These are phyloP conservation scores for Artemisia annua DNA, from an alignment of 129 eudicot species.

Conservation along the genomic window DNA sequence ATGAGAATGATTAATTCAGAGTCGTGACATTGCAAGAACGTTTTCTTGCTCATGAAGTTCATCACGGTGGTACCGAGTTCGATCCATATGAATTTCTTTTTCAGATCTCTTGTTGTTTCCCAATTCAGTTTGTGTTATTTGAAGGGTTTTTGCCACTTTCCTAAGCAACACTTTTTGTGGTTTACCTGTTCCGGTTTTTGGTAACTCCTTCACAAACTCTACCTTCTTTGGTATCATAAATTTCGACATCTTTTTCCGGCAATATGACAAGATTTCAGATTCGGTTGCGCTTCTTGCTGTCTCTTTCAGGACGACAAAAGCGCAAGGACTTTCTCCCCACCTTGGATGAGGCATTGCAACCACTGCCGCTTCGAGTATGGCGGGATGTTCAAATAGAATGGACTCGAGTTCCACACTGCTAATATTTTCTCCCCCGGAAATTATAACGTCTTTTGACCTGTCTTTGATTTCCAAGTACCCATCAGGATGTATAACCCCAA, in stretches of 20 bases:
- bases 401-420: not conserved
- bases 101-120: too few species aligned
- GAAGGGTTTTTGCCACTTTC: not conserved
- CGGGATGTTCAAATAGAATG: too few species aligned
- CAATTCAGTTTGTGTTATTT: too few species aligned
- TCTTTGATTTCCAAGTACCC: too few species aligned
- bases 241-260: not conserved
- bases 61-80: not conserved
- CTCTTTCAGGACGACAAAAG: not conserved
- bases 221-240: not conserved
- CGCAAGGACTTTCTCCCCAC: not conserved
- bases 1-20: not conserved
- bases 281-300: not conserved
- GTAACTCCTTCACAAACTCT: not conserved
- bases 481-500: not conserved
- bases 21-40: constrained; percentile 2
- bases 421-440: not conserved
- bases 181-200: not conserved
- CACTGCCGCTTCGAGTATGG: not conserved
- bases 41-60: not conserved
- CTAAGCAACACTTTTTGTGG: not conserved
- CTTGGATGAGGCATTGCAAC: constrained; percentile 1
- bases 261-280: not conserved
- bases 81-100: too few species aligned
- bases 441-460: too few species aligned